These are phyloP conservation scores for Saprolegnia diclina DNA, from an alignment of 352 stramenopile species.

Conservation along the genomic window DNA sequence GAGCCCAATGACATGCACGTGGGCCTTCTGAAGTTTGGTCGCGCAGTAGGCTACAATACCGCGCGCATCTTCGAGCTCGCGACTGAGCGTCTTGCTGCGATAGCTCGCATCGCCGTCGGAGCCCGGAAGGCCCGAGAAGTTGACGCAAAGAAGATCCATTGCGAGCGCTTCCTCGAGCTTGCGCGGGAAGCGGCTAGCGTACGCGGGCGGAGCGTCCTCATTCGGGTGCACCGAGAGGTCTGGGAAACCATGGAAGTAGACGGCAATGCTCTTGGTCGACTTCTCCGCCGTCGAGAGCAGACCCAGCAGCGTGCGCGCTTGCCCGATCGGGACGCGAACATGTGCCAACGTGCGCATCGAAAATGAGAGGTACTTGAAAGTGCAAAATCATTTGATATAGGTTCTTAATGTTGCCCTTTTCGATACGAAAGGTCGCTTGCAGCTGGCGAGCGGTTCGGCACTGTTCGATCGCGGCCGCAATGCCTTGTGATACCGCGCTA, in stretches of 20 bases:
- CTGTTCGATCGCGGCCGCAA: too few relatives aligned
- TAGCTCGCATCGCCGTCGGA: constrained; percentile 50
- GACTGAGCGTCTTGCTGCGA: constrained; percentile 47
- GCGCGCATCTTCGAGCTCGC: constrained; percentile 49
- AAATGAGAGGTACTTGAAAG: not conserved
- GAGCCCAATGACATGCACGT: constrained; percentile 57
- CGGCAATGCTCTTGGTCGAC: constrained; percentile 15
- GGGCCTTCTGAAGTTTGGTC: constrained; percentile 29
- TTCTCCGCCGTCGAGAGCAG: not conserved
- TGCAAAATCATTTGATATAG: not conserved
- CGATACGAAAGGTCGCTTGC: not conserved
- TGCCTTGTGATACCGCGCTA: too few relatives aligned
- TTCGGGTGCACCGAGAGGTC: constrained; percentile 62
- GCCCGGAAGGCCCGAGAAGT: constrained; percentile 58
- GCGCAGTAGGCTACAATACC: constrained; percentile 37
- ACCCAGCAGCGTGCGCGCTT: not conserved
- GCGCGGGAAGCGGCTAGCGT: constrained; percentile 49
- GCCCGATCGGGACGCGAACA: not conserved
- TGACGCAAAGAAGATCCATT: constrained; percentile 50
- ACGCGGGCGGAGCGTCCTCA: constrained; percentile 31
- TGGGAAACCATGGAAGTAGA: constrained; percentile 74
- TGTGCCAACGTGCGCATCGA: not conserved
- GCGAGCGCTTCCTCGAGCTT: constrained; percentile 45
- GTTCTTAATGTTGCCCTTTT: not conserved
- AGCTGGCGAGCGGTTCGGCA: too few relatives aligned